Conservation (phyloP, 768 basidiomycete species). For the Auricularia heimuer region DNA sequence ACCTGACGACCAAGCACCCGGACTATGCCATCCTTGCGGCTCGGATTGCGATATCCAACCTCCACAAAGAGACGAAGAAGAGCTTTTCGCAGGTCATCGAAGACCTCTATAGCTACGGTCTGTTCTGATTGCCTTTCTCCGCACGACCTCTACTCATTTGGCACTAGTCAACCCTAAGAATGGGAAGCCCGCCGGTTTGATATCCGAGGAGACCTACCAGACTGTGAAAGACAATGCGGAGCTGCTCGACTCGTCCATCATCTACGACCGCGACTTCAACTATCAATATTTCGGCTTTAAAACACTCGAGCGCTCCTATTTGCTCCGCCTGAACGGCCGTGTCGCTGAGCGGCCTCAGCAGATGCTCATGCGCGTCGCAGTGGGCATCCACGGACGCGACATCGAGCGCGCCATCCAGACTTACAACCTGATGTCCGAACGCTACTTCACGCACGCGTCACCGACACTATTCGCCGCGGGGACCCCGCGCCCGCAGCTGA, state of each 20-base stretch:
- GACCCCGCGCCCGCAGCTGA: slow-evolving; percentile 89
- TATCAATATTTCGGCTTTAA: slow-evolving; percentile 99
- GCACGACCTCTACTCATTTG: background rate
- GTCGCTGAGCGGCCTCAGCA: slow-evolving; percentile 97
- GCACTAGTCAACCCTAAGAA: slow-evolving; percentile 91
- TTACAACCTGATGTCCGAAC: slow-evolving; percentile 93
- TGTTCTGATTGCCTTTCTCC: slow-evolving; percentile 13
- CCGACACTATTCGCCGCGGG: slow-evolving; percentile 98
- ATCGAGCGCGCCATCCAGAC: slow-evolving; percentile 86
- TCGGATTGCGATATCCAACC: slow-evolving; percentile 95
- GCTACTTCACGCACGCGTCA: slow-evolving; percentile 96
- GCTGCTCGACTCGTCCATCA: slow-evolving; percentile 82
- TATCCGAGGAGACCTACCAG: slow-evolving; percentile 78
- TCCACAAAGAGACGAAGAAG: slow-evolving; percentile 99
- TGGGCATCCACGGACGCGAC: slow-evolving; percentile 88
- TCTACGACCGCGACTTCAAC: slow-evolving; percentile 96
- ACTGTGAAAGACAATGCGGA: slow-evolving; percentile 74
- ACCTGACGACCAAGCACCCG: slow-evolving; percentile 92
- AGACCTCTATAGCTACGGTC: slow-evolving; percentile 84
- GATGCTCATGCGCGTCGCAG: slow-evolving; percentile 99
- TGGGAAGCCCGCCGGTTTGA: slow-evolving; percentile 76
- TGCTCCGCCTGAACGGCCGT: slow-evolving; percentile 86
- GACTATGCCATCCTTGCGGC: slow-evolving; percentile 98
- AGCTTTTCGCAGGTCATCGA: slow-evolving; percentile 86
- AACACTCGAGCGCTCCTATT: slow-evolving; percentile 95